Evolutionary conservation across 1,284 basidiomycete species (phyloP), one percentile per base, ranked within the genome.

Genomic region (Filobasidium uniguttulatum): DNA sequence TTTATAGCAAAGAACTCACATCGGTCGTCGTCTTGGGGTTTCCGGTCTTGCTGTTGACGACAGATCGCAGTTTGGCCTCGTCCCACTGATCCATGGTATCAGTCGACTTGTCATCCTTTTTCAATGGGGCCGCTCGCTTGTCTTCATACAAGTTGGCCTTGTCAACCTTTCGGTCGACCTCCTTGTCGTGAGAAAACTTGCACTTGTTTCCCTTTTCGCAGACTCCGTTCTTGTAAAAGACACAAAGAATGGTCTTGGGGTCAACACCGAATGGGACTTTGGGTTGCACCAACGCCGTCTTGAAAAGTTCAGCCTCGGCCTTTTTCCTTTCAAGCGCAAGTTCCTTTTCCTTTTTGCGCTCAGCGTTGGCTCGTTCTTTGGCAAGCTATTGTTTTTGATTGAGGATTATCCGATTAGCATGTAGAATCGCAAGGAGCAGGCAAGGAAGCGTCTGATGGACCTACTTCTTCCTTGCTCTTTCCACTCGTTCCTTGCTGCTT

Each of bases 21-120:
- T 94, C 90, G 38, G 93, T 98, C 2, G 83, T 89, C 28, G 84
- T 91, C 60, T 80, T 77, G 45, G 90, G 90, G 68, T 94, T 96
- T 29, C 87, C 87, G 51, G 78, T 75, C 69, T 97, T 97, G 48
- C 85, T 86, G 14, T 82, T 62, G 8, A 98, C 85, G 52, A 98
- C 94, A 23, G 72, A 78, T 44, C 81, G 76, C 46, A 98, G 73
- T 70, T 93, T 97, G 59, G 82, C 90, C 58, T 97, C 85, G 71
- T 97, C 90, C 93, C 93, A 99, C 59, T 76, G 82, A 60, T 96
- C 91, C 93, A 98, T 98, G 8, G 90, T 94, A 68, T 94, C 90
- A 85, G 58, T 28, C 30, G 78, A 67, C 70, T 91, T 71, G 45
- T 70, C 66, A 46, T 63, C 60, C 44, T 64, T 81, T 48, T 85